Percentiles rank a stretch among this genome's conserved stretches.
Conservation (phyloP, 2,329 filamentous ascomycete genomes). For the Mariannaea sp. region DNA sequence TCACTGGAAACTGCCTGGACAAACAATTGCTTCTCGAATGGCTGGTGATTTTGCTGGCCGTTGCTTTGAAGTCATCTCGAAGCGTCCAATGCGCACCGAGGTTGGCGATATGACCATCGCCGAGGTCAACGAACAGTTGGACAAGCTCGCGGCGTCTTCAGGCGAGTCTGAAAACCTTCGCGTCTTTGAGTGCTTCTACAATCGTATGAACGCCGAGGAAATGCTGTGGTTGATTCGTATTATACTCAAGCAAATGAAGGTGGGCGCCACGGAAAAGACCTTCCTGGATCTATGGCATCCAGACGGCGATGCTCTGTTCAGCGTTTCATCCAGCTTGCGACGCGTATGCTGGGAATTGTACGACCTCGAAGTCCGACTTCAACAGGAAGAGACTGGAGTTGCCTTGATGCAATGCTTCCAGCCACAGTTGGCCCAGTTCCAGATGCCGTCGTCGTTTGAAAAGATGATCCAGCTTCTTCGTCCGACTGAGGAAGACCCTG, state of each 20-base stretch:
- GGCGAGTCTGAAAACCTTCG: constrained; percentile 84
- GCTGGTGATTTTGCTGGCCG: constrained; percentile 92
- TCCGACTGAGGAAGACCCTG: constrained; percentile 68
- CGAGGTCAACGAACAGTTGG: constrained; percentile 86
- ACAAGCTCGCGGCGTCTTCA: constrained; percentile 73
- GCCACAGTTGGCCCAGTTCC: constrained; percentile 91
- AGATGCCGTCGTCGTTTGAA: constrained; percentile 76
- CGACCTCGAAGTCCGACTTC: constrained; percentile 72
- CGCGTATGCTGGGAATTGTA: constrained; percentile 94
- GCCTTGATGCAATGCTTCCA: constrained; percentile 94
- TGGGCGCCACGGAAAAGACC: constrained; percentile 84
- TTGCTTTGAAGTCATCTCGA: constrained; percentile 85
- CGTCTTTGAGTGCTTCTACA: constrained; percentile 84
- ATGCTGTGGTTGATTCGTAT: constrained; percentile 95
- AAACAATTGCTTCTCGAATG: constrained; percentile 63
- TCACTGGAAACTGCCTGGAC: constrained; percentile 90
- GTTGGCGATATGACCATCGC: constrained; percentile 82
- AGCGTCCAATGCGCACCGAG: constrained; percentile 75
- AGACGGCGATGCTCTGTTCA: constrained; percentile 79
- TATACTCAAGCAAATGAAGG: constrained; percentile 77
- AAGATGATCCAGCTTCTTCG: constrained; percentile 74
- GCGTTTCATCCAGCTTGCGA: constrained; percentile 85
- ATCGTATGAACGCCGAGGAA: constrained; percentile 90
- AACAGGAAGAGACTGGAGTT: constrained; percentile 75
- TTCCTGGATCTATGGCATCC: constrained; percentile 83